Percentiles rank a stretch among this genome's conserved stretches.
Conservation (phyloP, 148 eudicot species). For the Talinum fruticosum region DNA sequence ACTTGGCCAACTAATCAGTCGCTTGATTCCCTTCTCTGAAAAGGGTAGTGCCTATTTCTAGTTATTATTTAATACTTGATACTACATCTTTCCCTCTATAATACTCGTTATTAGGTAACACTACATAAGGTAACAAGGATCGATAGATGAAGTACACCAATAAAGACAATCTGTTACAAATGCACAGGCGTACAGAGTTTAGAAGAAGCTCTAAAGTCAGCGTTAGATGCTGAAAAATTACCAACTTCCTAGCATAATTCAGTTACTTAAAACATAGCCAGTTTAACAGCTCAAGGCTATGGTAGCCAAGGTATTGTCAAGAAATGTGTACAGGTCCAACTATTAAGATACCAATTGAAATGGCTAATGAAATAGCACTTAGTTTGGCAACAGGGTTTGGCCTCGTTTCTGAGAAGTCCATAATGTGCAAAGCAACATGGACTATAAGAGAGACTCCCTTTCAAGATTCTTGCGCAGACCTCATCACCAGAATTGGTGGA, state of each 20-base stretch:
- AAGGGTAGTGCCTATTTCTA: too few relatives aligned
- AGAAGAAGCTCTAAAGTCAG: neutral
- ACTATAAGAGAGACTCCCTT: neutral
- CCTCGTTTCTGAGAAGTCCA: neutral
- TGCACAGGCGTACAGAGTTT: neutral
- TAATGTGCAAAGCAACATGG: neutral
- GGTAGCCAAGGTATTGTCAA: too few relatives aligned
- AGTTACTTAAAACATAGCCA: neutral
- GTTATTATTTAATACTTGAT: too few relatives aligned
- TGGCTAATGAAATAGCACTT: neutral
- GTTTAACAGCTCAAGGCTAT: neutral
- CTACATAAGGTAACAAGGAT: too few relatives aligned
- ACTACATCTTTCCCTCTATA: too few relatives aligned
- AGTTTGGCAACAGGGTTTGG: neutral
- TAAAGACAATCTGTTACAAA: neutral
- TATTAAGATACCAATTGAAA: neutral
- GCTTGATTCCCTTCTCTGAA: too few relatives aligned
- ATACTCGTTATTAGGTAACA: too few relatives aligned
- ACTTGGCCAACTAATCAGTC: too few relatives aligned
- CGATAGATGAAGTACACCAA: too few relatives aligned
- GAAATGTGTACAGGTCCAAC: neutral
- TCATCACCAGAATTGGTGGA: neutral
- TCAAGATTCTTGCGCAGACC: neutral
- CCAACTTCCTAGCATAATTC: neutral
- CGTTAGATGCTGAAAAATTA: neutral